These are phyloP conservation scores for Ceriops tagal DNA, from an alignment of 345 rosid genomes.

Conservation along the genomic window DNA sequence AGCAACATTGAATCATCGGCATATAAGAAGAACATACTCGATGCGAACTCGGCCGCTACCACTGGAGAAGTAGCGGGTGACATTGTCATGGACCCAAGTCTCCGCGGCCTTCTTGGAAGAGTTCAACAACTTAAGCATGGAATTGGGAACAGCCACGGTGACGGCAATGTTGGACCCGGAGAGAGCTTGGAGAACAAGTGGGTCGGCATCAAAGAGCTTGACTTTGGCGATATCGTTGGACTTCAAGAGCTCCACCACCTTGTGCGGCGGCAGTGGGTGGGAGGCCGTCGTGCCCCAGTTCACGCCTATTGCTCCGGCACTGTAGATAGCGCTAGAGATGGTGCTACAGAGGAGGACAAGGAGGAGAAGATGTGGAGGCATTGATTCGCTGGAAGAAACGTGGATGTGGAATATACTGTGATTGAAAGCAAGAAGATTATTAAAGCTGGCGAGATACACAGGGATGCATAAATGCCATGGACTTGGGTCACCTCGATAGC, in stretches of 20 bases:
- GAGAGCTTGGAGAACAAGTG: constrained; percentile 62
- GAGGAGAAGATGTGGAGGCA: constrained; percentile 23
- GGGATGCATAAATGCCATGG: too few species aligned
- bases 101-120: constrained; percentile 67
- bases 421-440: too few species aligned
- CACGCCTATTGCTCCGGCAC: constrained; percentile 49
- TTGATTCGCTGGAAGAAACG: background rate
- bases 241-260: constrained; percentile 81
- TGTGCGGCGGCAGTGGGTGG: constrained; percentile 72
- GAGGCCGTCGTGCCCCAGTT: constrained; percentile 83
- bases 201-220: constrained; percentile 78
- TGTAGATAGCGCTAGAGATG: constrained; percentile 8
- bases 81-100: constrained; percentile 95
- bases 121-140: constrained; percentile 58
- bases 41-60: constrained; percentile 51
- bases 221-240: constrained; percentile 69
- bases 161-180: constrained; percentile 67
- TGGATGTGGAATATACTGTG: too few species aligned
- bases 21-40: constrained; percentile 44
- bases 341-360: constrained; percentile 26
- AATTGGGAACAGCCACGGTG: constrained; percentile 66
- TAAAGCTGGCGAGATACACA: too few species aligned
- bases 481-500: too few species aligned
- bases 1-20: background rate
- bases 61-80: constrained; percentile 72